Conservation (phyloP, 1,284 basidiomycete species). For the Ceratobasidium sp. region DNA sequence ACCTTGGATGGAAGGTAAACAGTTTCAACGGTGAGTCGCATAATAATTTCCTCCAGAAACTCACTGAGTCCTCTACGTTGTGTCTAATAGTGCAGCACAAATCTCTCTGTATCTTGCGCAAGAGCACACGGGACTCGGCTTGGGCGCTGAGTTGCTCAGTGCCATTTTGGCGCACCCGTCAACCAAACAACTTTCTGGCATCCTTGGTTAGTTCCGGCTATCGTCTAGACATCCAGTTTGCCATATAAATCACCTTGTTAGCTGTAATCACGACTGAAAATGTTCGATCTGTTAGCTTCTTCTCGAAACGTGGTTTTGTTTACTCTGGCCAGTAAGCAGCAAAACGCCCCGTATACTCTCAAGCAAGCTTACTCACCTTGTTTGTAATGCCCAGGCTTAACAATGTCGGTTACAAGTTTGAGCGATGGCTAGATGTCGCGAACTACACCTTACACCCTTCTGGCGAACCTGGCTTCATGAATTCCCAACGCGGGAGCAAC, state of each 20-base stretch:
- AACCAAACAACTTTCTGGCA: background rate
- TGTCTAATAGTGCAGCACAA: background rate
- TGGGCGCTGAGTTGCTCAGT: background rate
- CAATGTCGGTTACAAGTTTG: conserved; percentile 12
- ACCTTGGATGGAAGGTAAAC: conserved; percentile 1
- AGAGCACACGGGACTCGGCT: background rate
- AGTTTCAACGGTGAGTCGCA: conserved; percentile 4
- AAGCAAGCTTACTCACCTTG: background rate
- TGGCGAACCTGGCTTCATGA: background rate
- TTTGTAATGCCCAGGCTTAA: background rate
- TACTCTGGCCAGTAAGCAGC: conserved; percentile 3
- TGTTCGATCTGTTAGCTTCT: background rate
- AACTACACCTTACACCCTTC: background rate
- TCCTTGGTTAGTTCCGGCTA: background rate
- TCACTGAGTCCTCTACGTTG: background rate
- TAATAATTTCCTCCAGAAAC: background rate
- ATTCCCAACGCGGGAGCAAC: background rate
- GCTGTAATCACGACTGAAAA: conserved; percentile 5
- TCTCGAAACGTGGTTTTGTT: conserved; percentile 14
- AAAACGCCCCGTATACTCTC: no score
- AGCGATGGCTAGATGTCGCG: conserved; percentile 2
- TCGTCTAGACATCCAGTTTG: background rate
- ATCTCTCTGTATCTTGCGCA: conserved; percentile 11
- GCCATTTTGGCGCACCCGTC: conserved; percentile 10
- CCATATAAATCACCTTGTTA: background rate